Base-by-base conservation (phyloP, 2,329 filamentous ascomycete species). In the Bipolaris zeicola region DNA sequence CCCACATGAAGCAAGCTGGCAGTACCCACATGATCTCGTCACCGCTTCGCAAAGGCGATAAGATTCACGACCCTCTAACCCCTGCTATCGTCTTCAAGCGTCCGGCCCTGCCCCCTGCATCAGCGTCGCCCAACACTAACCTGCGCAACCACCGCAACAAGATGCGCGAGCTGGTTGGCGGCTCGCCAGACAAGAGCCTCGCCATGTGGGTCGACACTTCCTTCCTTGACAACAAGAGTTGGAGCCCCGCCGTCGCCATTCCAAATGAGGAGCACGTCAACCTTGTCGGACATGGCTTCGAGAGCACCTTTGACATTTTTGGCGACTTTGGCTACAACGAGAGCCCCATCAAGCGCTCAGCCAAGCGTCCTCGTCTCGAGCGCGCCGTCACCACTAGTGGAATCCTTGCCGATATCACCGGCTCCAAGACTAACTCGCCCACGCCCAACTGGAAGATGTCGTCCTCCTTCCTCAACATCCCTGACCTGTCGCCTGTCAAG, bases 51-150 rank as follows among this genome's bases (percentile, higher is more conserved):
- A 63, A 69, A 4, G 71, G 65, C 55, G 70, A 71, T 20, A 76
- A 78, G 62, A 62, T 60, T 24, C 7, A 56, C 41, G 62, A 62
- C 16, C 93, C 93, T 3, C 80, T 96, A 42, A 97, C 94, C 0
- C 94, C 93, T 4, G 85, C 89, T 18, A 85, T 93, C 66, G 92
- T 95, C 75, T 89, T 96, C 73, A 92, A 90, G 79, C 84, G 83
- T 52, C 85, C 85, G 36, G 78, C 80, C 14, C 82, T 84, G 53
- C 84, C 86, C 28, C 90, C 86, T 4, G 82, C 90, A 51, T 96
- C 94, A 0, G 89, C 91, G 16, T 98, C 94, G 13, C 94, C 95
- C 1, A 96, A 95, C 72, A 97, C 94, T 8, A 96, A 96, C 70
- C 83, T 98, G 18, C 88, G 89, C 55, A 87, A 95, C 64, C 95